Evolutionary conservation across 2,329 filamentous ascomycete genomes (phyloP).

Genomic region (Scytalidium sp.): DNA sequence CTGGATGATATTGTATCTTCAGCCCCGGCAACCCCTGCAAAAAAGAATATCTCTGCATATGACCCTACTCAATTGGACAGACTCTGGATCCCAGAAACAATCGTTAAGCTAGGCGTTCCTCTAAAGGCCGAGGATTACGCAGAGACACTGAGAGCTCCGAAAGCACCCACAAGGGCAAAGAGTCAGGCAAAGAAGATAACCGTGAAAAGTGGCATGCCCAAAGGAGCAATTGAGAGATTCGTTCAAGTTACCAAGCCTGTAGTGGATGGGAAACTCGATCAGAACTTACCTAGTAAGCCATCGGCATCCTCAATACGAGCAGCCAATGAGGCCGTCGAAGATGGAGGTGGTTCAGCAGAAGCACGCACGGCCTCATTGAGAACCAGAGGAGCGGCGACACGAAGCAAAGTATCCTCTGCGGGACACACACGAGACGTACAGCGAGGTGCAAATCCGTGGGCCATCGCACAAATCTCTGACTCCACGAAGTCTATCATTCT

Average conservation of each 20-base stretch:
- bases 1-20: slow-evolving; percentile 17
- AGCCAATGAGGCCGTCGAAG: background rate
- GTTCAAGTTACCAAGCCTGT: slow-evolving; percentile 25
- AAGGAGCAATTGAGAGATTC: slow-evolving; percentile 30
- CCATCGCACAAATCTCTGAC: background rate
- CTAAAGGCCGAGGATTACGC: slow-evolving; percentile 65
- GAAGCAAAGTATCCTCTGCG: no score
- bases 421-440: background rate
- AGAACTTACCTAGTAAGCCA: background rate
- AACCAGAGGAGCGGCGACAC: no score
- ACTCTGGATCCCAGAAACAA: slow-evolving; percentile 64
- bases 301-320: background rate
- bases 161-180: slow-evolving; percentile 18
- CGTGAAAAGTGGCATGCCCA: slow-evolving; percentile 21
- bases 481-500: background rate
- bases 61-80: slow-evolving; percentile 65
- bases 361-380: no score
- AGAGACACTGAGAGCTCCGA: slow-evolving; percentile 27
- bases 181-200: slow-evolving; percentile 19
- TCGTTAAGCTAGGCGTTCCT: slow-evolving; percentile 63
- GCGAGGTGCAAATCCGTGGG: slow-evolving; percentile 1
- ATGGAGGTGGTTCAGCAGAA: no score
- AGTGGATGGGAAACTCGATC: background rate
- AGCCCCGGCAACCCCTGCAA: slow-evolving; percentile 22
- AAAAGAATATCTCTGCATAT: slow-evolving; percentile 44